A percentile compares a stretch with the other conserved stretches of the same genome.
phyloP scores from a whole-genome alignment of 331 rosid species.

The Ulmus americana region DNA sequence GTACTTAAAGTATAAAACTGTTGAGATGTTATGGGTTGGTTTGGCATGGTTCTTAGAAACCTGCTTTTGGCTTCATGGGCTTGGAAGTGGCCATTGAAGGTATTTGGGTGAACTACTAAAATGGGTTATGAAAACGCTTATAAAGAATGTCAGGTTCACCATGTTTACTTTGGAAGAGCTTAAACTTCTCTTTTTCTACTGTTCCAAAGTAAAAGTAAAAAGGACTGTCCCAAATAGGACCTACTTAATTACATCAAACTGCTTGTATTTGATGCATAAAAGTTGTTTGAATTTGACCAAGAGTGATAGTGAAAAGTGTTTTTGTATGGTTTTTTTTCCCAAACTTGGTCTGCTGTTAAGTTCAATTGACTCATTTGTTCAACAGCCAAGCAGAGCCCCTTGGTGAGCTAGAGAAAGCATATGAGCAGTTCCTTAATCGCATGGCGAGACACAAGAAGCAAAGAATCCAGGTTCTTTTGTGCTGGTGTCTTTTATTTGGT shows the following conservation, averaged over 20 bases:
- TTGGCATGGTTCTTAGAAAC: neutral
- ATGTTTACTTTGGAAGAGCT: too few relatives aligned
- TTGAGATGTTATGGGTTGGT: too few relatives aligned
- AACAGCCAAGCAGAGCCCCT: constrained; percentile 80
- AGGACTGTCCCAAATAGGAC: too few relatives aligned
- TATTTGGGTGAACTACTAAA: too few relatives aligned
- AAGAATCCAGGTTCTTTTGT: constrained; percentile 37
- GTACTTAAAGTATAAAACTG: too few relatives aligned
- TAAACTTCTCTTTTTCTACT: too few relatives aligned
- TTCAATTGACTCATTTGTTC: constrained; percentile 14
- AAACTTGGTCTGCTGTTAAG: constrained; percentile 11
- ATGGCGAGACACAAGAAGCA: constrained; percentile 49
- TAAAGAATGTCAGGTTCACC: too few relatives aligned
- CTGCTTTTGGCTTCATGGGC: neutral
- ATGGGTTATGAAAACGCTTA: too few relatives aligned
- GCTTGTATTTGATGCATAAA: neutral
- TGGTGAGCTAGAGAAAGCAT: constrained; percentile 73
- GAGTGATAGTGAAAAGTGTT: neutral
- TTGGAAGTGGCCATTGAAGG: too few relatives aligned
- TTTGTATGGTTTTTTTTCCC: constrained; percentile 9
- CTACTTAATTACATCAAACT: neutral
- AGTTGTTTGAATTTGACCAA: neutral
- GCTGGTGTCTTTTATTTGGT: constrained; percentile 5
- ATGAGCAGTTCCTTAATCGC: constrained; percentile 77
- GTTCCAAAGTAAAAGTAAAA: too few relatives aligned